A percentile compares a stretch with the other conserved stretches of the same genome.
Conservation (phyloP, 208 protist species). For the Phytomonas sp. region DNA sequence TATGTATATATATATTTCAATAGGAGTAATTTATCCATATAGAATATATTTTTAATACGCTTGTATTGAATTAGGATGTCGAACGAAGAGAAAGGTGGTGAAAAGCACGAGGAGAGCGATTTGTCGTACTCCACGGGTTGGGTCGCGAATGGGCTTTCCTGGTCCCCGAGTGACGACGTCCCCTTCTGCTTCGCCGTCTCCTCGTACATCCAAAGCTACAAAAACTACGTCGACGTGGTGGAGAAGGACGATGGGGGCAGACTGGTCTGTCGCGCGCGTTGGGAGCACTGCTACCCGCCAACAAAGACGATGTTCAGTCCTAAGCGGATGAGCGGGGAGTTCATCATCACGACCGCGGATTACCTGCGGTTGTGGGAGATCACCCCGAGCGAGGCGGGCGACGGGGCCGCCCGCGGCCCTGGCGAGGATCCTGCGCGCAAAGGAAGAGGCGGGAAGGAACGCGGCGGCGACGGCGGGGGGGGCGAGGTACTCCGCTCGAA, state of each 20-base stretch:
- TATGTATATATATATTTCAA: too few relatives aligned
- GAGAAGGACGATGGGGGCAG: slow-evolving; percentile 59
- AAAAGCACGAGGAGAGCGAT: slow-evolving; percentile 28
- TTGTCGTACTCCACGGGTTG: slow-evolving; percentile 92
- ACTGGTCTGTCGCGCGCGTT: slow-evolving; percentile 62
- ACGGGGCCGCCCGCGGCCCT: slow-evolving; percentile 9
- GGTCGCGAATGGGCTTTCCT: slow-evolving; percentile 94
- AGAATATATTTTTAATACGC: too few relatives aligned
- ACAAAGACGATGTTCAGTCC: slow-evolving; percentile 97
- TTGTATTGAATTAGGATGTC: too few relatives aligned
- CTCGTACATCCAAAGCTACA: slow-evolving; percentile 94
- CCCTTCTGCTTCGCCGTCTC: slow-evolving; percentile 86
- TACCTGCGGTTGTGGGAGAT: slow-evolving; percentile 98
- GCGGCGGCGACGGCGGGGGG: too few relatives aligned
- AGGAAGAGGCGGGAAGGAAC: not conserved
- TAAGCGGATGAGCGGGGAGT: slow-evolving; percentile 65
- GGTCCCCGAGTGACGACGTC: slow-evolving; percentile 45
- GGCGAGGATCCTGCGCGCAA: not conserved
- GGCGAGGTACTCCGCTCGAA: slow-evolving; percentile 18
- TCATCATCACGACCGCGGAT: slow-evolving; percentile 97
- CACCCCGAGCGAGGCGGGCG: slow-evolving; percentile 18
- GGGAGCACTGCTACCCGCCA: slow-evolving; percentile 96
- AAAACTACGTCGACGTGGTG: slow-evolving; percentile 92
- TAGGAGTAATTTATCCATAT: too few relatives aligned
- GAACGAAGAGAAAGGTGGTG: slow-evolving; percentile 9